Base-by-base conservation (phyloP, 129 eudicot species). In the Logfia minima region DNA sequence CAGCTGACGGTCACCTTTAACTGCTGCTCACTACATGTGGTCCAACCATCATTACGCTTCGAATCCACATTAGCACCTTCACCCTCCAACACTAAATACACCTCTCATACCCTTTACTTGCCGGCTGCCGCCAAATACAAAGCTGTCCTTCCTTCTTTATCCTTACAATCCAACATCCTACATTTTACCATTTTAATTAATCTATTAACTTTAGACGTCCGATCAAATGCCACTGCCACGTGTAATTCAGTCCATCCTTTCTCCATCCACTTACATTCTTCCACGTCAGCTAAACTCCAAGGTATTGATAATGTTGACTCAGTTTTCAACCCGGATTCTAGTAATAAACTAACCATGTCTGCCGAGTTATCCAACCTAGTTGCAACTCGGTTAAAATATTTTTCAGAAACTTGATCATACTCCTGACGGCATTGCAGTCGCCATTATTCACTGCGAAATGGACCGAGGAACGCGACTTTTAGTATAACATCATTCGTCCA, bases 1-100 rank as follows among this genome's bases (percentile, higher is more conserved):
- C n/a, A n/a, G n/a, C n/a, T n/a, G n/a, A n/a, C n/a, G n/a, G n/a
- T n/a, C n/a, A n/a, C n/a, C n/a, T n/a, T n/a, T 83, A 21, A 77
- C 80, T 39, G 88, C 86, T 5, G 97, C 94, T 58, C 89, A 77
- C 59, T 70, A 87, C 71, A 60, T 0, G 92, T 87, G 61, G 97
- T 88, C 64, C 86, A 63, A 13, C 94, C 94, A 67, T 91, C 94
- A 32, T 69, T 87, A 39, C 88, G 82, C 82, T 66, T 85, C 8
- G 90, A 87, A 77, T 90, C 91, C 91, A 90, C 91, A 4, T 81
- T 61, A 16, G 85, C 88, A 16, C 96, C 96, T 76, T 83, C 90
- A 66, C 85, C 80, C 45, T 70, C 86, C 81, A 90, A 52, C 88
- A 78, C 14, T 55, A 78, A 77, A 34, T 90, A 75, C 77, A 74